Base-by-base conservation (phyloP, 169 alveolate genomes). In the Cryptosporidium sp. region DNA sequence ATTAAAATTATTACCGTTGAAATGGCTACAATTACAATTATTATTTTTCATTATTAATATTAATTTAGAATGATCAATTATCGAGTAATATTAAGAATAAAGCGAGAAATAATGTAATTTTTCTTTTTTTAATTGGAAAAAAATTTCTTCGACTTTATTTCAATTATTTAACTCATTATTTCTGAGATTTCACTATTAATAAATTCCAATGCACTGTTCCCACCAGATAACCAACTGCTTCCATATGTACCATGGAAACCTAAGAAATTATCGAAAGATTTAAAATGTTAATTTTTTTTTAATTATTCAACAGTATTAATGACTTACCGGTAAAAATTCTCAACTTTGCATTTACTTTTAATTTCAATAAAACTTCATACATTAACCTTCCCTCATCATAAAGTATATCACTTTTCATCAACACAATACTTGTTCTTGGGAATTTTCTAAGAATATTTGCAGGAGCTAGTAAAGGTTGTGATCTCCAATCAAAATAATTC, bases 221-320 rank as follows among this genome's bases (percentile, higher is more conserved):
- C 86, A 1, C 86, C 86, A 26, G 50, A 21, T n/a, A 58, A 41
- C 71, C 70, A 74, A 21, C 18, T 21, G 26, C 86, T 74, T n/a
- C 86, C 86, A 74, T 74, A 74, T 4, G 10, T 43, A n/a, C 86
- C 86, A 35, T 74, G 86, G 50, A 74, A 74, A n/a, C 86, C 86
- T 74, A 58, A 26, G 1, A n/a, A 45, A 48, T 48, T 14, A 48
- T 16, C 21, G 14, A 48, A 14, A 2, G 5, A 48, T 48, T 0
- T 12, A 48, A 48, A 48, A 48, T 48, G 23, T 12, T 16, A 48
- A n/a, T n/a, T 48, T 48, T 48, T 48, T 1, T 48, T 48, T 16
- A 18, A 48, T 48, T 48, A 48, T 14, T 21, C 3, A 55, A 26
- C 5, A 10, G 9, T 33, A 21, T 14, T 29, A 26, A 9, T n/a